Conservation (phyloP, 768 basidiomycete genomes). For the Lentinula sp. region DNA sequence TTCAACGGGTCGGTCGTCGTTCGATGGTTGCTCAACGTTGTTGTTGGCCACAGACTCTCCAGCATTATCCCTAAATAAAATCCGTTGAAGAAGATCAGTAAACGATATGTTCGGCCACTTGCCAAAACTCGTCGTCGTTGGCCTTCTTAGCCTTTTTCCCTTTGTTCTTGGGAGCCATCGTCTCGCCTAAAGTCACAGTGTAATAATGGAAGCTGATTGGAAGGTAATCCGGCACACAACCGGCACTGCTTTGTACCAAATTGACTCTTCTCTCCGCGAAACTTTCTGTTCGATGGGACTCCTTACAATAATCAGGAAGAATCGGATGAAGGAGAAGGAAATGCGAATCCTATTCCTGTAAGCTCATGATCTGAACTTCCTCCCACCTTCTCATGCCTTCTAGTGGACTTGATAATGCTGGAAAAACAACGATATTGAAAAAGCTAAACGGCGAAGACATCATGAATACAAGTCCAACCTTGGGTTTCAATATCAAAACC, state of each 20-base stretch:
- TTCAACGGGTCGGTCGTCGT: constrained; percentile 29
- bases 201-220: no score
- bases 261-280: not conserved
- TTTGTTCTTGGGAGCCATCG: constrained; percentile 61
- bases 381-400: not conserved
- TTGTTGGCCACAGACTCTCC: constrained; percentile 51
- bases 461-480: constrained; percentile 79
- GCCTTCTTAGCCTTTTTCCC: constrained; percentile 84
- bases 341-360: constrained; percentile 95
- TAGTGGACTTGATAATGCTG: constrained; percentile 97
- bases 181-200: no score
- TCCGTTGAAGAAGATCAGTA: not conserved
- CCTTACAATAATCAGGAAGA: constrained; percentile 95
- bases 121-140: constrained; percentile 85
- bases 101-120: constrained; percentile 13
- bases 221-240: no score
- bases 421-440: constrained; percentile 97
- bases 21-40: constrained; percentile 29
- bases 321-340: constrained; percentile 90
- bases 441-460: constrained; percentile 93
- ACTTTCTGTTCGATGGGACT: constrained; percentile 64
- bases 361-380: constrained; percentile 15
- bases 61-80: constrained; percentile 50
- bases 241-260: no score
- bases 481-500: constrained; percentile 99